Conservation (phyloP, 805 yeast species). For the Candida vartiovaarae region DNA sequence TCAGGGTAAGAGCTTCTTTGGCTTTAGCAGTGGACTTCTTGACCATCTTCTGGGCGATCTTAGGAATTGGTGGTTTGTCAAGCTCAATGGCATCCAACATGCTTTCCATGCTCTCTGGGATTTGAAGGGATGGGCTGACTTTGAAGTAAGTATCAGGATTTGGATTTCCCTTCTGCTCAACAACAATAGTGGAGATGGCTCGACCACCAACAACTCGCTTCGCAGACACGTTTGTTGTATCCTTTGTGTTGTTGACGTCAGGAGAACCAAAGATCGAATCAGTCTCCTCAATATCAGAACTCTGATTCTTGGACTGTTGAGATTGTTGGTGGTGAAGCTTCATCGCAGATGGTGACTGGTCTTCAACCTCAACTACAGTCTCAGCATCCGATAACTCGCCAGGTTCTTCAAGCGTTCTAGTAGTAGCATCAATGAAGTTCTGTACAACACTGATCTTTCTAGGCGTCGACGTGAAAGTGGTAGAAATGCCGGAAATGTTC, state of each 20-base stretch:
- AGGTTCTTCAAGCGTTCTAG: conserved; percentile 3
- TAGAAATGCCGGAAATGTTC: background rate
- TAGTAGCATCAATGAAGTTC: conserved; percentile 21
- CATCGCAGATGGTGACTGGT: background rate
- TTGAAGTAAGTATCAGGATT: background rate
- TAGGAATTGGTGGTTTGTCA: background rate
- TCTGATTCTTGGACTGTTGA: background rate
- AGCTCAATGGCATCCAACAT: no score
- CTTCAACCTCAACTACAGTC: background rate
- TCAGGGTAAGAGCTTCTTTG: background rate
- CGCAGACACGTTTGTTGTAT: conserved; percentile 17
- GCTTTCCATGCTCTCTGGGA: conserved; percentile 10
- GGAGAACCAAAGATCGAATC: conserved; percentile 13
- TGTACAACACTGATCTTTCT: conserved; percentile 28
- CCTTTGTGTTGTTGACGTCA: conserved; percentile 11
- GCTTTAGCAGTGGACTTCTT: background rate
- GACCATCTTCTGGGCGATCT: background rate
- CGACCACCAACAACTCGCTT: conserved; percentile 1
- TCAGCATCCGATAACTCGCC: background rate
- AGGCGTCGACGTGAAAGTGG: background rate
- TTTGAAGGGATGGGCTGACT: background rate
- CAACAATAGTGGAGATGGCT: conserved; percentile 11
- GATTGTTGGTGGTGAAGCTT: no score
- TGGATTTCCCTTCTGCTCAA: conserved; percentile 12
- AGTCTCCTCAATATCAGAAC: conserved; percentile 10